A percentile compares a stretch with the other conserved stretches of the same genome.
phyloP scores from a whole-genome alignment of 2,329 filamentous ascomycete species.

The Sphaerulina vaccinii region DNA sequence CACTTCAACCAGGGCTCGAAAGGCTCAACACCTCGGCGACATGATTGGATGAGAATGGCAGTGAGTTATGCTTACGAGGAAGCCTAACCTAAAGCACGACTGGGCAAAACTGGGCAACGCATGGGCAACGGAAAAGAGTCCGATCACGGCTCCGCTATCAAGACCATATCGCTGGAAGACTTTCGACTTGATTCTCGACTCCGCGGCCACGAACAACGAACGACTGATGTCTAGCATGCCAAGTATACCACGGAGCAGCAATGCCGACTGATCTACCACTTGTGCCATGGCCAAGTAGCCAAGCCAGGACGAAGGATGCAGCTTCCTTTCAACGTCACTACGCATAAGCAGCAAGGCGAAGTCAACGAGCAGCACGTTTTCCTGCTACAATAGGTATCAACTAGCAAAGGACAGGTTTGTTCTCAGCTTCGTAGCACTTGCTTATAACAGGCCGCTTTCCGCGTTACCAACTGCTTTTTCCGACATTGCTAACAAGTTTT shows the following conservation, averaged over 20 bases:
- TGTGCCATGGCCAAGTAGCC: neutral
- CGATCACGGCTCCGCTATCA: too few species aligned
- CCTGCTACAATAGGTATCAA: neutral
- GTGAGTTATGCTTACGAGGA: neutral
- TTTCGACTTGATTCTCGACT: neutral
- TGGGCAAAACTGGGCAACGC: too few species aligned
- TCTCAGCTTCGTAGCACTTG: neutral
- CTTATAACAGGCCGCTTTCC: neutral
- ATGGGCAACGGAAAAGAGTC: too few species aligned
- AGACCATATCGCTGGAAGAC: too few species aligned
- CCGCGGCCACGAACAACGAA: too few species aligned
- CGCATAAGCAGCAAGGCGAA: slow-evolving; percentile 2
- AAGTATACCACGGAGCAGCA: too few species aligned
- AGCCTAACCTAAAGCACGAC: neutral
- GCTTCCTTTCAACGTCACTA: slow-evolving; percentile 7
- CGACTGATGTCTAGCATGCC: too few species aligned
- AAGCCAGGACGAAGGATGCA: neutral
- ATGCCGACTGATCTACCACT: neutral
- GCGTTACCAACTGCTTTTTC: neutral
- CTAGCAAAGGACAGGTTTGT: neutral
- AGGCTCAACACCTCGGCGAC: too few species aligned
- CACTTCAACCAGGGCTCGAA: too few species aligned
- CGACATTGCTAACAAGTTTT: neutral
- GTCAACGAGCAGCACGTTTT: neutral
- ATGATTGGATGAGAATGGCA: too few species aligned